Evolutionary conservation across 2,329 filamentous ascomycete genomes (phyloP).

Genomic region (Colletotrichum sp.): DNA sequence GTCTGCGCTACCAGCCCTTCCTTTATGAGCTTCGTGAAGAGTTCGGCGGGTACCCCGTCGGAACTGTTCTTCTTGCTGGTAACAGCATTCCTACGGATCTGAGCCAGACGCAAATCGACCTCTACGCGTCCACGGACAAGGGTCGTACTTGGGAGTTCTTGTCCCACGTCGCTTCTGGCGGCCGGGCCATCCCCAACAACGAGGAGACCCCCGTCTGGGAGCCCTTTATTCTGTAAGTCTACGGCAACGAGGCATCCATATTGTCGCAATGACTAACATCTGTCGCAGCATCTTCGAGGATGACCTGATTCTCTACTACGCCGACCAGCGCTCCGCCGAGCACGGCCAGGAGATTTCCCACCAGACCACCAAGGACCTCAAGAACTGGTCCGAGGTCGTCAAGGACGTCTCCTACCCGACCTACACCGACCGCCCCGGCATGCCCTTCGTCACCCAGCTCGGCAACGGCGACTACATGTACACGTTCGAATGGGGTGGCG

Average conservation of each 20-base stretch:
- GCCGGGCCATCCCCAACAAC: conserved; percentile 66
- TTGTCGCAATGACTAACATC: background rate
- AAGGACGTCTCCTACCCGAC: conserved; percentile 68
- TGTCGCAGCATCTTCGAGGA: conserved; percentile 54
- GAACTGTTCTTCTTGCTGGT: conserved; percentile 67
- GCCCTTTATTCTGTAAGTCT: conserved; percentile 61
- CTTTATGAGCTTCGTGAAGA: conserved; percentile 66
- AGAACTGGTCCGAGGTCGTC: conserved; percentile 58
- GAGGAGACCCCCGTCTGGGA: conserved; percentile 76
- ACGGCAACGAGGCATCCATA: background rate
- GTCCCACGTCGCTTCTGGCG: conserved; percentile 67
- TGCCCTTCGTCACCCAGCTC: conserved; percentile 67
- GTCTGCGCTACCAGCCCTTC: conserved; percentile 72
- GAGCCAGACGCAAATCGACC: conserved; percentile 68
- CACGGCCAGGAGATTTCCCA: conserved; percentile 75
- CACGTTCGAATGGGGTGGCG: conserved; percentile 67
- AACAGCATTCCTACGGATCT: conserved; percentile 65
- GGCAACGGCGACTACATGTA: conserved; percentile 66
- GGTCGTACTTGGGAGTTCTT: conserved; percentile 72
- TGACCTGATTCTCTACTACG: conserved; percentile 70
- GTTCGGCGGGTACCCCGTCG: conserved; percentile 63
- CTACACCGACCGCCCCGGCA: conserved; percentile 70
- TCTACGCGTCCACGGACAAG: conserved; percentile 68
- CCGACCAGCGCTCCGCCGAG: conserved; percentile 69
- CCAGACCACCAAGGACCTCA: conserved; percentile 64